Conservation (phyloP, 2,329 filamentous ascomycete species). For the Xylaria sp. region DNA sequence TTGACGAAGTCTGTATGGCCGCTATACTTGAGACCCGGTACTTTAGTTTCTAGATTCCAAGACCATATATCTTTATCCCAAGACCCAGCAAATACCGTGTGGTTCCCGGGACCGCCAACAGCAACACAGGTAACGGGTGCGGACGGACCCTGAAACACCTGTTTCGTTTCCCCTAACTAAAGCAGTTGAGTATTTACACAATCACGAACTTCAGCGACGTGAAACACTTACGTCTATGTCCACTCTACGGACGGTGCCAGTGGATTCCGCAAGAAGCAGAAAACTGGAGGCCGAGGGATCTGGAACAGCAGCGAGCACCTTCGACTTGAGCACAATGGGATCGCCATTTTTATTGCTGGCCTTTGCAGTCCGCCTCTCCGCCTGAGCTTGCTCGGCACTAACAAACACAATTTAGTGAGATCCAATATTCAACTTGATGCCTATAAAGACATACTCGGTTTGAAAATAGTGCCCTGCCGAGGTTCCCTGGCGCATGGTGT, state of each 20-base stretch:
- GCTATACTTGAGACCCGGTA: constrained; percentile 67
- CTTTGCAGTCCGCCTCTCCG: constrained; percentile 73
- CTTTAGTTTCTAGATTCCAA: constrained; percentile 73
- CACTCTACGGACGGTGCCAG: constrained; percentile 80
- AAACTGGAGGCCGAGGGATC: constrained; percentile 71
- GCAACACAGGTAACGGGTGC: constrained; percentile 84
- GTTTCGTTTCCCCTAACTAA: constrained; percentile 55
- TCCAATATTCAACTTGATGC: background rate
- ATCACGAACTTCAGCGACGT: background rate
- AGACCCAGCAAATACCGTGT: constrained; percentile 82
- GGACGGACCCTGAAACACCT: constrained; percentile 75
- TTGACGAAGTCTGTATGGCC: constrained; percentile 96
- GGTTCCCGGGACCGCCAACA: constrained; percentile 65
- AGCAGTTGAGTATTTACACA: constrained; percentile 26
- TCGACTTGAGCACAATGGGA: constrained; percentile 83
- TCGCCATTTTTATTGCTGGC: constrained; percentile 81
- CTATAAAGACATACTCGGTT: constrained; percentile 73
- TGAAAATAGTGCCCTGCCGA: constrained; percentile 90
- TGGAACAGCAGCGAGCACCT: constrained; percentile 78
- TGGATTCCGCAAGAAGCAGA: constrained; percentile 86
- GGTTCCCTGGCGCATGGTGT: constrained; percentile 68
- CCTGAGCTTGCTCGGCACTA: constrained; percentile 61
- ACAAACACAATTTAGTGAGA: constrained; percentile 54
- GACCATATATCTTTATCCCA: constrained; percentile 96
- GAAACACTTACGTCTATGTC: constrained; percentile 72